Evolutionary conservation across 1,284 basidiomycete species (phyloP), one percentile per base, ranked within the genome.

Genomic region (Grifola frondosa): DNA sequence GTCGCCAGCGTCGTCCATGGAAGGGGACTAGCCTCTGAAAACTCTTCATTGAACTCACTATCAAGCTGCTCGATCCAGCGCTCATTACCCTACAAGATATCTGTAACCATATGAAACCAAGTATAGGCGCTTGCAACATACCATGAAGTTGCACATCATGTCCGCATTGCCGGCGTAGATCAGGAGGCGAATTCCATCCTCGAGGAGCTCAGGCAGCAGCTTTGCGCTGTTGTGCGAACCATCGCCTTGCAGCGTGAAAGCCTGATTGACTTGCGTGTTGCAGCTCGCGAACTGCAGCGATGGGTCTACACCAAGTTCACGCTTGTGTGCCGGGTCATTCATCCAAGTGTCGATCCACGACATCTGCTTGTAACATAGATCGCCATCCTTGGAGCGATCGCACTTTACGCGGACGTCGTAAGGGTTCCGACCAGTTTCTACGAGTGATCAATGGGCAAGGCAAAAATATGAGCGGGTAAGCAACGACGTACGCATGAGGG

Each of bases 351-450:
- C 88, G 58, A 91, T 84, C 84, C 85, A 91, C 26, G 69, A 64
- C 76, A 93, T 84, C 67, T 93, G 75, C 50, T 68, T 70, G 68
- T 90, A 91, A 69, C 87, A 91, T 3, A 90, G 69, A 21, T 75
- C 69, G 21, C 84, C 84, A 55, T 91, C 84, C 63, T 77, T 75
- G 44, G 75, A 64, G 37, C 80, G 75, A 61, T 86, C 76, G 41
- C 95, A 97, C 51, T 72, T 73, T 49, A 68, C 74, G 46, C 94
- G 84, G 11, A 94, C 88, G 59, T 98, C 95, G 64, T 97, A 96
- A 22, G 87, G 78, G 65, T 88, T 88, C 38, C 74, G 61, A 11
- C 82, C 83, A 56, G 78, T 73, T 65, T 81, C 82, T 84, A 49
- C 17, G 29, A 11, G 12, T 13, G 22, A 32, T 23, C 24, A 22